phyloP scores from a whole-genome alignment of 2,329 filamentous ascomycete species.

The Uncinocarpus reesii region DNA sequence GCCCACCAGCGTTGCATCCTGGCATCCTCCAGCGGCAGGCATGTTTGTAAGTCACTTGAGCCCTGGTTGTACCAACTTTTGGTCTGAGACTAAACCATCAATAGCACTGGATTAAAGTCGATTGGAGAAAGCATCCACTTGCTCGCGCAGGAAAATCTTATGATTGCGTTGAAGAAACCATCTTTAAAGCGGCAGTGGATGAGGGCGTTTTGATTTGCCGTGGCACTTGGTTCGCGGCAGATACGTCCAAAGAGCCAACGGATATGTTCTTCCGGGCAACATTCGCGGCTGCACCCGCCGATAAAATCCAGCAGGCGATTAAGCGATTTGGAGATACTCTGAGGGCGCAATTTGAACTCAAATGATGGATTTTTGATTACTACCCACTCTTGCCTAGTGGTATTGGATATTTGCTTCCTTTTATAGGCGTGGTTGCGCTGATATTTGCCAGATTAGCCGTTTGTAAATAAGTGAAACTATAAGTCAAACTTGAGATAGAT shows the following conservation, averaged over 20 bases:
- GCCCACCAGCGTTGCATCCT: slow-evolving; percentile 61
- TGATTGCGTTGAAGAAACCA: slow-evolving; percentile 63
- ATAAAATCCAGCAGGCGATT: slow-evolving; percentile 62
- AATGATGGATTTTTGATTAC: slow-evolving; percentile 19
- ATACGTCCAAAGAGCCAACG: slow-evolving; percentile 47
- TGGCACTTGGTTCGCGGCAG: slow-evolving; percentile 84
- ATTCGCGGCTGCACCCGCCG: slow-evolving; percentile 66
- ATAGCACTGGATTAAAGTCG: slow-evolving; percentile 41
- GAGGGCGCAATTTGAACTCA: slow-evolving; percentile 47
- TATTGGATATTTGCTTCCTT: too few relatives aligned
- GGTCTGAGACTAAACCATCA: neutral
- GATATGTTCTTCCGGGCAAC: slow-evolving; percentile 83
- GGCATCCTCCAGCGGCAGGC: slow-evolving; percentile 67
- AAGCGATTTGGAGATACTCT: slow-evolving; percentile 66
- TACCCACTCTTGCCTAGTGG: too few relatives aligned
- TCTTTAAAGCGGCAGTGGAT: slow-evolving; percentile 67
- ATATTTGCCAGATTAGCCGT: too few relatives aligned
- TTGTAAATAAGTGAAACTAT: too few relatives aligned
- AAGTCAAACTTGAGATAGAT: too few relatives aligned
- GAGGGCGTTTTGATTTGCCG: slow-evolving; percentile 70
- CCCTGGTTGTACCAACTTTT: neutral
- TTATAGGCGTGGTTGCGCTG: too few relatives aligned
- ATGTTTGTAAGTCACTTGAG: slow-evolving; percentile 68
- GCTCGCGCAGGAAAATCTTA: slow-evolving; percentile 30
- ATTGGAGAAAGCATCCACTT: slow-evolving; percentile 39